Evolutionary conservation across 139 green algal species (phyloP), one percentile per base, ranked within the genome.

Genomic region (Chlorella vulgaris): DNA sequence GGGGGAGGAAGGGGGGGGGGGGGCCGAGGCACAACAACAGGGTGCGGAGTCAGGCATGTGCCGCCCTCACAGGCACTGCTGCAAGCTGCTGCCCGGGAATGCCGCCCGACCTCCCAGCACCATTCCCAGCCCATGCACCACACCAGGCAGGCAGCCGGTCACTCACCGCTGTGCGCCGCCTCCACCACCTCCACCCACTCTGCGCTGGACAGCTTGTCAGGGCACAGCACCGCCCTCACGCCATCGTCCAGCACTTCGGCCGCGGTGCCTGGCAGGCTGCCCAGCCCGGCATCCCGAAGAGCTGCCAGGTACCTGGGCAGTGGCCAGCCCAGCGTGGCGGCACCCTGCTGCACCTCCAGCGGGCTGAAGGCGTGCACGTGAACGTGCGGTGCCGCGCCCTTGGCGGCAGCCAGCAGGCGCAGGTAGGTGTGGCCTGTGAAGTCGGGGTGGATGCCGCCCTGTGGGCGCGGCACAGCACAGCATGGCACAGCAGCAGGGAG

Each of bases 311-410:
- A 97, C 1, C 61, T 61, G 4, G 3, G 18, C 26, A 94, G 67
- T 19, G 83, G 53, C 69, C 89, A 67, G 28, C 89, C 91, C 66
- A 93, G 70, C 10, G 84, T 94, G 28, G 74, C 47, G 0, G 92
- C 92, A 22, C 92, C 92, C 65, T 97, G 91, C 7, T 51, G 38
- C 28, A 94, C 86, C 71, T 94, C 89, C 74, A 94, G 70, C 4
- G 90, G 89, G 78, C 68, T 81, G 86, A 97, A 97, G 26, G 94
- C 94, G 79, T 97, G 94, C 73, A 98, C 93, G 74, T 98, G 94
- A 4, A 98, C 92, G 69, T 87, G 77, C 1, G 94, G 92, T 0
- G 90, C 93, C 0, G 36, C 93, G 0, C 33, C 39, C 85, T 96
- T 96, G 42, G 88, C 93, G 3, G 94, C 93, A 10, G 33, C 47